These are phyloP conservation scores for Sporisorium iseilematis-ciliati DNA, from an alignment of 1,284 basidiomycete species.

Conservation along the genomic window DNA sequence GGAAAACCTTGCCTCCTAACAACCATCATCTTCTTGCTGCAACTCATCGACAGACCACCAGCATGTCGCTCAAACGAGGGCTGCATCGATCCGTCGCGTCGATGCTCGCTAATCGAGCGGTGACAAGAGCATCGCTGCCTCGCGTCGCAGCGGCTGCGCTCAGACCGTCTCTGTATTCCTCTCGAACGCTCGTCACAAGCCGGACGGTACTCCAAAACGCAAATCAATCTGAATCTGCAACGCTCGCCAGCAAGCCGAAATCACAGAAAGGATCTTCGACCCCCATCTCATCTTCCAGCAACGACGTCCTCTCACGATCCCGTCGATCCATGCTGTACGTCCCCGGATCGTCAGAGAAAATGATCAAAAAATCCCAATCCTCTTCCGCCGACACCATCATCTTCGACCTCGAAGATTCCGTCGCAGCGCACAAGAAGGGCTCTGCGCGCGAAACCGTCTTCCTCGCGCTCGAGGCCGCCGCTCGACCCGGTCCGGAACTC, in stretches of 20 bases:
- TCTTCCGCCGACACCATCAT: slow-evolving; percentile 61
- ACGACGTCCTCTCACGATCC: slow-evolving; percentile 27
- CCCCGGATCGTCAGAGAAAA: slow-evolving; percentile 64
- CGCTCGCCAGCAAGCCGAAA: not conserved
- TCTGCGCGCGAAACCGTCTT: slow-evolving; percentile 61
- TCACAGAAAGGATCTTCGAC: not conserved
- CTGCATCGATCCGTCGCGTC: slow-evolving; percentile 9
- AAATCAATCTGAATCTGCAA: slow-evolving; percentile 1
- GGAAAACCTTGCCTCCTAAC: not conserved
- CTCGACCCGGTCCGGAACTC: slow-evolving; percentile 47
- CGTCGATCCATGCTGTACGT: slow-evolving; percentile 63
- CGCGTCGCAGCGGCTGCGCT: not conserved
- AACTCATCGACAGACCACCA: not conserved
- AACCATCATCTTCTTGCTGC: too few relatives aligned
- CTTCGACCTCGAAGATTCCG: slow-evolving; percentile 67
- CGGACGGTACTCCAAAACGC: not conserved
- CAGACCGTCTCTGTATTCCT: not conserved
- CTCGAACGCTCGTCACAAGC: slow-evolving; percentile 1
- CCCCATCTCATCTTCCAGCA: not conserved
- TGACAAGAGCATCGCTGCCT: not conserved
- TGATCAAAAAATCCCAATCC: slow-evolving; percentile 61
- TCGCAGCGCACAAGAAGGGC: slow-evolving; percentile 63
- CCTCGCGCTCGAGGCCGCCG: slow-evolving; percentile 57
- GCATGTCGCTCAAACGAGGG: slow-evolving; percentile 13
- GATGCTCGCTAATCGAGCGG: slow-evolving; percentile 10